Evolutionary conservation across 345 rosid species (phyloP).

Genomic region (Mallotus nudiflorus): DNA sequence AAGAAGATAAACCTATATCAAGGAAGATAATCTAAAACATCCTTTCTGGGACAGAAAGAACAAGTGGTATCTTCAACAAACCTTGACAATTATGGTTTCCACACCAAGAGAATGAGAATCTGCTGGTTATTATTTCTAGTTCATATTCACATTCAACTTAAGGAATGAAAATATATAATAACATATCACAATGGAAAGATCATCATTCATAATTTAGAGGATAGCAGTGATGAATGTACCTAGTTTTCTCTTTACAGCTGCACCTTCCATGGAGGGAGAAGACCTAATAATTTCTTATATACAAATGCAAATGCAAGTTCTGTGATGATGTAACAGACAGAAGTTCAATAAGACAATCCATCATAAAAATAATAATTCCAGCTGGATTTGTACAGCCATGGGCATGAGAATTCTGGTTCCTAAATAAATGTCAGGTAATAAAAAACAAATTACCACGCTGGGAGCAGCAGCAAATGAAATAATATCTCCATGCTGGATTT

Average conservation of each 20-base stretch:
- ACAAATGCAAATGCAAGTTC: constrained; percentile 84
- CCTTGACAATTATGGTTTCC: not conserved
- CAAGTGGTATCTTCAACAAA: not conserved
- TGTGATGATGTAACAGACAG: constrained; percentile 34
- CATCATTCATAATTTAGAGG: not conserved
- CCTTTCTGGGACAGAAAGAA: not conserved
- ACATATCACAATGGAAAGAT: not conserved
- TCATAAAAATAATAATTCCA: not conserved
- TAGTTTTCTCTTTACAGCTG: constrained; percentile 64
- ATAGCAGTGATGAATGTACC: constrained; percentile 40
- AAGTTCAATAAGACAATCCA: not conserved
- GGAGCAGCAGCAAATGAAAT: constrained; percentile 77
- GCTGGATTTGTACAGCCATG: not conserved
- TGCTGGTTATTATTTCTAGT: not conserved
- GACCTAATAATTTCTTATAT: constrained; percentile 57
- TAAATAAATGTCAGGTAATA: not conserved
- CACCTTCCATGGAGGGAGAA: constrained; percentile 32
- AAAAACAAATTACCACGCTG: constrained; percentile 55
- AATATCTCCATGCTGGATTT: constrained; percentile 80
- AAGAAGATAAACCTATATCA: not conserved
- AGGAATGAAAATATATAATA: not conserved
- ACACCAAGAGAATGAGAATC: not conserved
- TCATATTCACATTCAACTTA: not conserved
- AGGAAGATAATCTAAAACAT: not conserved
- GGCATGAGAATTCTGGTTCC: not conserved